Percentiles rank a stretch among this genome's conserved stretches.
Evolutionary conservation across 148 eudicot species (phyloP).

Genomic region (Camellia japonica): DNA sequence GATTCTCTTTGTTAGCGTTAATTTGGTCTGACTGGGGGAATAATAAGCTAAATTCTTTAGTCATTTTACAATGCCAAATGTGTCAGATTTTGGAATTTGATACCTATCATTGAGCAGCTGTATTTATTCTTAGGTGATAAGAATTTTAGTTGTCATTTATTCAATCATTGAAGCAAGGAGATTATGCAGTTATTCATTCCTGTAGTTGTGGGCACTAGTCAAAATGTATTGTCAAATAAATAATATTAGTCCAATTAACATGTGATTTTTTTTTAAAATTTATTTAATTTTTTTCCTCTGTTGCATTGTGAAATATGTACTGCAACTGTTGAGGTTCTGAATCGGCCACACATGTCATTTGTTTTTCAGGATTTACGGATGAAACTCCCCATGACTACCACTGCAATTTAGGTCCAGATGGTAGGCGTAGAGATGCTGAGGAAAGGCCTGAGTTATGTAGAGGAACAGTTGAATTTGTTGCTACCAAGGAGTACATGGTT

Average conservation of each 20-base stretch:
- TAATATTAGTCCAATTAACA: background rate
- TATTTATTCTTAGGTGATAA: background rate
- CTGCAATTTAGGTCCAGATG: constrained; percentile 94
- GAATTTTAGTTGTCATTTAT: background rate
- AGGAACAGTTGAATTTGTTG: constrained; percentile 99
- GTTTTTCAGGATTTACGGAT: constrained; percentile 78
- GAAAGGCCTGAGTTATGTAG: constrained; percentile 93
- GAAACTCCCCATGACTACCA: constrained; percentile 98
- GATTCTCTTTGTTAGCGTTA: background rate
- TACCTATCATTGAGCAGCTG: background rate
- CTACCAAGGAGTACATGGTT: constrained; percentile 90
- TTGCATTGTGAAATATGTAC: background rate
- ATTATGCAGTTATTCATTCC: background rate
- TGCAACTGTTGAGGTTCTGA: background rate
- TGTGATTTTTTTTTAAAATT: too few relatives aligned
- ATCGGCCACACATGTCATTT: background rate
- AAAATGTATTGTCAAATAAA: background rate
- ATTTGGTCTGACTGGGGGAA: constrained; percentile 10
- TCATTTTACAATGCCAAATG: background rate
- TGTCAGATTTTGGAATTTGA: background rate
- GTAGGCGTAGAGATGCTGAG: constrained; percentile 98
- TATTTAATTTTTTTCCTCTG: background rate
- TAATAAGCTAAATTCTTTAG: background rate
- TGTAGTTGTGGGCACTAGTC: background rate
- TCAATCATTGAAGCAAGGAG: background rate